These are phyloP conservation scores for Arthrobotrys sinensis DNA, from an alignment of 2,329 filamentous ascomycete genomes.

Conservation along the genomic window DNA sequence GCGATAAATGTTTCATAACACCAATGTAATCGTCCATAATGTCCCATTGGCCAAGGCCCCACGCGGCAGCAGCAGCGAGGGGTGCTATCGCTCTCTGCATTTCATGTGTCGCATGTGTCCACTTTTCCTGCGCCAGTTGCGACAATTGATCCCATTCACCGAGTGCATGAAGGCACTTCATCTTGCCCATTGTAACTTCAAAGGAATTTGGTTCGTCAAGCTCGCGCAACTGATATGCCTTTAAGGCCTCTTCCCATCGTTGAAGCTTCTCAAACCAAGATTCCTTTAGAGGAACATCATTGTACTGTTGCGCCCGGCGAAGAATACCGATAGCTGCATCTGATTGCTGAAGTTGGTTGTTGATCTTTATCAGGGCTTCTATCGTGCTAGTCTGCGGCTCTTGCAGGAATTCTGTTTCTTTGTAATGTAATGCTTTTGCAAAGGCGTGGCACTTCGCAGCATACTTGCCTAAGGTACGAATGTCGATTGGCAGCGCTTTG, in stretches of 20 bases:
- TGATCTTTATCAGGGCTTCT: conserved; percentile 98
- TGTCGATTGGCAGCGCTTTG: conserved; percentile 97
- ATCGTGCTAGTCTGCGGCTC: conserved; percentile 96
- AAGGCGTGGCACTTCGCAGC: conserved; percentile 97
- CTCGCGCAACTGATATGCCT: conserved; percentile 89
- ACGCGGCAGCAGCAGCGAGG: conserved; percentile 93
- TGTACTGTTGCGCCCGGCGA: conserved; percentile 93
- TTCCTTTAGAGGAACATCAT: conserved; percentile 95
- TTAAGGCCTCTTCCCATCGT: conserved; percentile 96
- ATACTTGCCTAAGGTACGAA: conserved; percentile 92
- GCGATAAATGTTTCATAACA: conserved; percentile 93
- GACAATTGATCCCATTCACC: conserved; percentile 98
- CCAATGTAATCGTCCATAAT: conserved; percentile 97
- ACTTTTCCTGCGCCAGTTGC: conserved; percentile 89
- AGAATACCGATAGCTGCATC: conserved; percentile 98
- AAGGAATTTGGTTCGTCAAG: conserved; percentile 80
- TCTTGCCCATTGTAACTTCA: conserved; percentile 99
- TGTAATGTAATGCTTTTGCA: conserved; percentile 98
- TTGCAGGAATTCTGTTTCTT: conserved; percentile 97
- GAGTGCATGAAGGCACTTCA: conserved; percentile 96
- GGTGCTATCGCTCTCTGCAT: conserved; percentile 92
- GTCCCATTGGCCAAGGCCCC: conserved; percentile 97
- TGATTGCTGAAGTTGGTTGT: conserved; percentile 98
- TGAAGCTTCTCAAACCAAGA: conserved; percentile 99
- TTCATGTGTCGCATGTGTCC: conserved; percentile 85